A percentile compares a stretch with the other conserved stretches of the same genome.
These are phyloP conservation scores for Ogataea polymorpha DNA, from an alignment of 805 yeast genomes.

Conservation along the genomic window DNA sequence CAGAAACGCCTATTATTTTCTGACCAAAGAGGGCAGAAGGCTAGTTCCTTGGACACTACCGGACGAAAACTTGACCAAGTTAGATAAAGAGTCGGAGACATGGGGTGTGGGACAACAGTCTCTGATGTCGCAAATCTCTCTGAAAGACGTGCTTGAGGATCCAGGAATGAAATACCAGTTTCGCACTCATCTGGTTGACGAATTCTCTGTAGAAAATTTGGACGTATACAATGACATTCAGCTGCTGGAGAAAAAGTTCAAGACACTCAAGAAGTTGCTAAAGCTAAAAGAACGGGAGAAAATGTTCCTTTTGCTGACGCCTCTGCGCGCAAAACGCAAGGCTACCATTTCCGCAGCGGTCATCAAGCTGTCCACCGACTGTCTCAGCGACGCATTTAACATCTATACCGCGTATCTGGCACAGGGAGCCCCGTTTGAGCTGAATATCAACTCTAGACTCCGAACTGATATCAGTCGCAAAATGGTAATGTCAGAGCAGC, in stretches of 20 bases:
- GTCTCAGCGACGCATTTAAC: conserved; percentile 58
- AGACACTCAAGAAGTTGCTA: conserved; percentile 40
- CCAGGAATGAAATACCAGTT: conserved; percentile 75
- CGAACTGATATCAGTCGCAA: conserved; percentile 16
- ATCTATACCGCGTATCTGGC: conserved; percentile 66
- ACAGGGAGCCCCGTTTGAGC: conserved; percentile 61
- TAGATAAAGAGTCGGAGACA: conserved; percentile 7
- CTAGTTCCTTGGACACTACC: conserved; percentile 23
- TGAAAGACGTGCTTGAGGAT: conserved; percentile 54
- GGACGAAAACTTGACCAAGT: background rate
- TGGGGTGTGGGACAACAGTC: background rate
- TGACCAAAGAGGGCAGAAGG: conserved; percentile 23
- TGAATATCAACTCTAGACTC: conserved; percentile 55
- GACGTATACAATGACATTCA: conserved; percentile 63
- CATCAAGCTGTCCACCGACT: conserved; percentile 45
- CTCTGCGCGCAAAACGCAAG: conserved; percentile 23
- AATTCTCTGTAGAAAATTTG: conserved; percentile 72
- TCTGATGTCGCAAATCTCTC: conserved; percentile 8
- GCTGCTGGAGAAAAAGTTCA: conserved; percentile 47
- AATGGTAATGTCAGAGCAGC: conserved; percentile 14
- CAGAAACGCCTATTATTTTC: conserved; percentile 22
- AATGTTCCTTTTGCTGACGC: conserved; percentile 11
- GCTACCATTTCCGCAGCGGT: conserved; percentile 38
- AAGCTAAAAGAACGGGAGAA: conserved; percentile 28
- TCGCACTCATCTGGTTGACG: conserved; percentile 58